Conservation (phyloP, 768 basidiomycete genomes). For the Suillus paluster region DNA sequence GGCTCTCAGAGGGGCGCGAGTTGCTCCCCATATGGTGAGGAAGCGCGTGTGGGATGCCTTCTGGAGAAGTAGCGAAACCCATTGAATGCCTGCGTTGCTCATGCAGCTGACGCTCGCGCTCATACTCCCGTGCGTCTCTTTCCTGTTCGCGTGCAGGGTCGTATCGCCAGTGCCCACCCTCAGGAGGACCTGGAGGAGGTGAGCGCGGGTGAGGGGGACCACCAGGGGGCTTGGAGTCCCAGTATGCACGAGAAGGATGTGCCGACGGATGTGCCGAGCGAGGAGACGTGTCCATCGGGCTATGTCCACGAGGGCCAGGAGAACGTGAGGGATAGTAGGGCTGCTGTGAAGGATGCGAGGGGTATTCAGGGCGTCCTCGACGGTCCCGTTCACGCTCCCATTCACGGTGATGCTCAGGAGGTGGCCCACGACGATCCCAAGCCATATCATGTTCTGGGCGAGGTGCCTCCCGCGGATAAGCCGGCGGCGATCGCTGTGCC, state of each 20-base stretch:
- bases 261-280: conserved; percentile 50
- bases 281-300: conserved; percentile 67
- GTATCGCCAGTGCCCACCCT: conserved; percentile 57
- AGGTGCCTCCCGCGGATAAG: conserved; percentile 55
- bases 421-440: conserved; percentile 65
- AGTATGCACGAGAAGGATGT: conserved; percentile 46
- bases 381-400: conserved; percentile 50
- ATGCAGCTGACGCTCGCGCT: conserved; percentile 33
- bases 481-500: conserved; percentile 62
- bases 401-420: conserved; percentile 49
- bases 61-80: conserved; percentile 53
- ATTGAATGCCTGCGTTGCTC: conserved; percentile 41
- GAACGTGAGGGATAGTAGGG: conserved; percentile 40
- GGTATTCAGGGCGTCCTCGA: conserved; percentile 46
- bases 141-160: conserved; percentile 63
- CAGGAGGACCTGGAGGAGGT: conserved; percentile 44
- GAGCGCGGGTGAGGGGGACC: conserved; percentile 35
- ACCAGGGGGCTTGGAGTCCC: conserved; percentile 61
- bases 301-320: conserved; percentile 43
- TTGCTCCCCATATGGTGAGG: conserved; percentile 35
- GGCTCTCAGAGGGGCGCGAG: conserved; percentile 63
- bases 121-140: conserved; percentile 50
- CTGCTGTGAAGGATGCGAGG: conserved; percentile 34
- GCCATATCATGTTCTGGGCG: conserved; percentile 57
- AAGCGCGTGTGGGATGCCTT: conserved; percentile 36